Evolutionary conservation across 164 flowering plant genomes (phyloP).

Genomic region (Vitis rotundifolia): DNA sequence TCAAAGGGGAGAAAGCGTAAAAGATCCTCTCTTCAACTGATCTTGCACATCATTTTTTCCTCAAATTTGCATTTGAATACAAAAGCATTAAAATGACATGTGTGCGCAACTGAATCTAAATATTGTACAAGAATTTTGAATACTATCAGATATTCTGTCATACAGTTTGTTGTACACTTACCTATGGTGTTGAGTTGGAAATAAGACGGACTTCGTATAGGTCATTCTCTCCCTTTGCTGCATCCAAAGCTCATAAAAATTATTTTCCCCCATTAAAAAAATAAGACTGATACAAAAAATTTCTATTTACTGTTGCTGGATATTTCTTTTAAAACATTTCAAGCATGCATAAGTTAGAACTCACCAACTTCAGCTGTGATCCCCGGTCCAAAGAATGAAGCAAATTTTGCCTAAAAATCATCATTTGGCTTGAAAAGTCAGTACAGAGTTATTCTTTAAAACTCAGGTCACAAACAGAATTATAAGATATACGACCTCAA

Average conservation of each 20-base stretch:
- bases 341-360: conserved; percentile 14
- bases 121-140: conserved; percentile 14
- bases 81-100: not conserved
- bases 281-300: not conserved
- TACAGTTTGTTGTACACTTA: conserved; percentile 3
- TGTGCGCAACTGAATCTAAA: conserved; percentile 1
- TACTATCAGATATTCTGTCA: not conserved
- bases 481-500: not conserved
- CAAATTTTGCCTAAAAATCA: conserved; percentile 68
- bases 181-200: conserved; percentile 46
- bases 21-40: not conserved
- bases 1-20: no score
- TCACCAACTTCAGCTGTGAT: conserved; percentile 87
- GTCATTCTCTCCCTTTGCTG: conserved; percentile 67
- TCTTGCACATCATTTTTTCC: not conserved
- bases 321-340: not conserved
- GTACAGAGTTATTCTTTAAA: not conserved
- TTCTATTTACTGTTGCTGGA: not conserved
- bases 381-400: conserved; percentile 97
- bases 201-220: conserved; percentile 79
- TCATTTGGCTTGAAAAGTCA: not conserved
- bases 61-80: conserved; percentile 6
- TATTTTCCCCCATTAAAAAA: not conserved
- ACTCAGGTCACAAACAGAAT: not conserved
- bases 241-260: conserved; percentile 17